These are phyloP conservation scores for Colletotrichum liaoningense DNA, from an alignment of 2,329 filamentous ascomycete species.

Conservation along the genomic window DNA sequence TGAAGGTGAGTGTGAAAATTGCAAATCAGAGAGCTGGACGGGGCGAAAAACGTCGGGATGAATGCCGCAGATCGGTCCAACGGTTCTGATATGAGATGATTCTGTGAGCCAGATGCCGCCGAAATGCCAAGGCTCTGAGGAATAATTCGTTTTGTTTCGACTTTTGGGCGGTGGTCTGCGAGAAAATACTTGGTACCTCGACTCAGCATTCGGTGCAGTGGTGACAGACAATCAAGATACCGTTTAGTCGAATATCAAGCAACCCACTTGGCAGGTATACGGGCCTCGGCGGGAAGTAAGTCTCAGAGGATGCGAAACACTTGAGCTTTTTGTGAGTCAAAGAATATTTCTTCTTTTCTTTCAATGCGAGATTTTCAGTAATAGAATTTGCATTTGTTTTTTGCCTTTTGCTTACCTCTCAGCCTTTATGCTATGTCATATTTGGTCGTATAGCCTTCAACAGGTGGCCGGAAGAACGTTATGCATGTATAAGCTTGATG, in stretches of 20 bases:
- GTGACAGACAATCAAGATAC: conserved; percentile 20
- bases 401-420: too few relatives aligned
- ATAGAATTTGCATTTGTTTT: too few relatives aligned
- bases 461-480: background rate
- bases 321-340: background rate
- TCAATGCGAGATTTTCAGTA: too few relatives aligned
- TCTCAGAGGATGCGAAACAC: background rate
- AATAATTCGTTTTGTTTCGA: conserved; percentile 10
- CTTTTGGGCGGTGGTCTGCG: conserved; percentile 1
- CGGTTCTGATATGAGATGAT: background rate
- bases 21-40: background rate
- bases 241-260: conserved; percentile 4
- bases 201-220: conserved; percentile 12
- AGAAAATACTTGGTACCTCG: conserved; percentile 16
- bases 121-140: background rate
- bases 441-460: background rate
- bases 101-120: background rate
- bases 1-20: conserved; percentile 3
- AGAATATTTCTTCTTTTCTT: too few relatives aligned
- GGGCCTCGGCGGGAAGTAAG: background rate
- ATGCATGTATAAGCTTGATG: background rate
- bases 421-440: background rate
- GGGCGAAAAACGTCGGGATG: background rate
- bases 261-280: background rate
- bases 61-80: background rate